Percentiles rank a stretch among this genome's conserved stretches.
phyloP scores from a whole-genome alignment of 305 asterid species.

The Petunia hybrid region DNA sequence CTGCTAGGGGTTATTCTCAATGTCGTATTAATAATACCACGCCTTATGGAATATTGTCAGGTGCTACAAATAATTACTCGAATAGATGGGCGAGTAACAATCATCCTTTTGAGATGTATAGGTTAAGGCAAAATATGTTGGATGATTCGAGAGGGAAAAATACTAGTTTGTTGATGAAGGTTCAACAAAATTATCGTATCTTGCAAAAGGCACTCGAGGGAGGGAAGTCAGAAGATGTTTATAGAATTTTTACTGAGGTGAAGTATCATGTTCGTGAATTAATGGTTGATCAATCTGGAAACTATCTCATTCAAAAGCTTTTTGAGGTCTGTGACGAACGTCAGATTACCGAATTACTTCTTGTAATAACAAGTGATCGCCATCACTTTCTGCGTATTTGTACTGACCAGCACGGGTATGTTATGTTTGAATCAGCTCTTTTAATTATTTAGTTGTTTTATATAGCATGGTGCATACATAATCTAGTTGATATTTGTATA shows the following conservation, averaged over 20 bases:
- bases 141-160: conserved; percentile 56
- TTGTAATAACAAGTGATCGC: conserved; percentile 28
- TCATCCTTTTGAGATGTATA: no score
- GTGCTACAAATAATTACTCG: no score
- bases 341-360: conserved; percentile 50
- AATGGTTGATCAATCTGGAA: conserved; percentile 61
- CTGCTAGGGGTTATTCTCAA: no score
- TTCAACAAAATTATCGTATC: conserved; percentile 56
- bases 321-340: conserved; percentile 44
- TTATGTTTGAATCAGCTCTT: neutral
- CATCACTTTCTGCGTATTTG: conserved; percentile 48
- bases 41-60: no score
- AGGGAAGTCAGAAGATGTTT: conserved; percentile 51
- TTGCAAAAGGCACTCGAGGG: conserved; percentile 58
- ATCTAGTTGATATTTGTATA: no score
- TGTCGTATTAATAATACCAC: no score
- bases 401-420: conserved; percentile 55
- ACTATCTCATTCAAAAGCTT: conserved; percentile 53
- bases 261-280: conserved; percentile 53
- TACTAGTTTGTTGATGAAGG: conserved; percentile 40
- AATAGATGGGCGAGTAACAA: no score
- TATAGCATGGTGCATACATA: no score
- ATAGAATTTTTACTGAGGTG: conserved; percentile 54
- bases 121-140: neutral
- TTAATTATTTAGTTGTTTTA: neutral